Percentiles rank a stretch among this genome's conserved stretches.
Conservation (phyloP, 441 rosid species). For the Gossypium davidsonii region DNA sequence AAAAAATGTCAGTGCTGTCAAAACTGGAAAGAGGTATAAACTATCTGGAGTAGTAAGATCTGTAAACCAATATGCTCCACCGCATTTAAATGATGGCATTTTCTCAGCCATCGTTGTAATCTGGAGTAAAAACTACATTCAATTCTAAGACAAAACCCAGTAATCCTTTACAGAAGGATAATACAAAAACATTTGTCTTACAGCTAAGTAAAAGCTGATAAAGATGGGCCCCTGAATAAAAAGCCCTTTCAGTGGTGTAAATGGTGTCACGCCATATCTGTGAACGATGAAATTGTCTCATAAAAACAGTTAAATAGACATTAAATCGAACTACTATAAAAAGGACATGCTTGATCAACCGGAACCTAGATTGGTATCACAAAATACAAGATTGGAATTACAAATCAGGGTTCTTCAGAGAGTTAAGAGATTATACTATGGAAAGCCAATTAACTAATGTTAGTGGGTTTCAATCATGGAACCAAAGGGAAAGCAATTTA, state of each 20-base stretch:
- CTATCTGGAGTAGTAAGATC: conserved; percentile 72
- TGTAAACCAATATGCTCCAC: conserved; percentile 78
- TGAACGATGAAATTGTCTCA: conserved; percentile 15
- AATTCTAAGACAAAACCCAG: background rate
- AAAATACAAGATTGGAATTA: background rate
- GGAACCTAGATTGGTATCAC: background rate
- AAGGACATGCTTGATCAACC: background rate
- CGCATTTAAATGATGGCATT: conserved; percentile 81
- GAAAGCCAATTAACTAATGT: background rate
- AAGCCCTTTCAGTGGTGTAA: conserved; percentile 67
- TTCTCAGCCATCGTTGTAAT: conserved; percentile 83
- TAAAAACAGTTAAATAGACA: background rate
- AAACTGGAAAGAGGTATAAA: conserved; percentile 57
- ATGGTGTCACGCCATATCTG: conserved; percentile 75
- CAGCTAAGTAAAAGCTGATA: conserved; percentile 64
- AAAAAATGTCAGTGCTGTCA: conserved; percentile 60
- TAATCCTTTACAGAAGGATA: background rate
- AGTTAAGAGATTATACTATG: background rate
- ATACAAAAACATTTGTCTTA: conserved; percentile 30
- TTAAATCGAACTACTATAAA: background rate
- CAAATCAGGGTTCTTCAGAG: background rate
- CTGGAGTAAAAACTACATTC: conserved; percentile 26
- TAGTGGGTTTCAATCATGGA: background rate
- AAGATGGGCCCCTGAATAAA: conserved; percentile 73
- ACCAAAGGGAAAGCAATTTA: background rate